These are phyloP conservation scores for Scedosporium minutisporum DNA, from an alignment of 2,329 filamentous ascomycete genomes.

Conservation along the genomic window DNA sequence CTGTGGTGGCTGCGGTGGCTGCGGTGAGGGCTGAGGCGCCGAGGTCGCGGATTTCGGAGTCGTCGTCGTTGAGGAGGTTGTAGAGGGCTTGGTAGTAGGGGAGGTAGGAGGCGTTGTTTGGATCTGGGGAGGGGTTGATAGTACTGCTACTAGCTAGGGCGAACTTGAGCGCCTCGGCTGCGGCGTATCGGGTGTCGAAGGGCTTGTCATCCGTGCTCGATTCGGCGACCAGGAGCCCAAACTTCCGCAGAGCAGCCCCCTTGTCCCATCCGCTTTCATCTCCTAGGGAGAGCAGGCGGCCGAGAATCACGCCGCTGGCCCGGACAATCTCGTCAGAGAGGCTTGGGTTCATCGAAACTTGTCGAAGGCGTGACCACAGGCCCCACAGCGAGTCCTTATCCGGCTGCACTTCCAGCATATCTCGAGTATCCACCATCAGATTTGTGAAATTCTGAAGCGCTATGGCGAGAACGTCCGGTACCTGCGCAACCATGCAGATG, in stretches of 20 bases:
- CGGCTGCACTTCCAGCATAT: slow-evolving; percentile 20
- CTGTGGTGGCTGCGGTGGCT: slow-evolving; percentile 39
- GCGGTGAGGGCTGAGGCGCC: slow-evolving; percentile 41
- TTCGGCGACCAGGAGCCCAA: slow-evolving; percentile 41
- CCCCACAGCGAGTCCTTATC: background rate
- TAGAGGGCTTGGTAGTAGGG: slow-evolving; percentile 58
- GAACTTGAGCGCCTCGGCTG: slow-evolving; percentile 42
- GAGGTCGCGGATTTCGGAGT: slow-evolving; percentile 71
- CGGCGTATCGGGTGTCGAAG: slow-evolving; percentile 56
- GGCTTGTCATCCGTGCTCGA: slow-evolving; percentile 43
- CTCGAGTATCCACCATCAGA: slow-evolving; percentile 29
- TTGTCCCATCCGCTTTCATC: background rate
- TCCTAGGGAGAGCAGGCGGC: slow-evolving; percentile 19
- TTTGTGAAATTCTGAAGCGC: slow-evolving; percentile 38
- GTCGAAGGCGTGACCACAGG: slow-evolving; percentile 30
- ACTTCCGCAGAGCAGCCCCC: slow-evolving; percentile 19
- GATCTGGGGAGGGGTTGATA: slow-evolving; percentile 1
- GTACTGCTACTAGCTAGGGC: slow-evolving; percentile 27
- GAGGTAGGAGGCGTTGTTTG: slow-evolving; percentile 30
- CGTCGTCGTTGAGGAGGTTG: slow-evolving; percentile 76
- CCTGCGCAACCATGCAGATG: slow-evolving; percentile 25
- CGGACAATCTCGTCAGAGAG: slow-evolving; percentile 40
- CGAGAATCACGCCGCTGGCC: slow-evolving; percentile 34
- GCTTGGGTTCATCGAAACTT: slow-evolving; percentile 33
- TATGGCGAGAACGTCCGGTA: slow-evolving; percentile 34